Evolutionary conservation across 768 basidiomycete species (phyloP).

Genomic region (Rubroboletus satanas): DNA sequence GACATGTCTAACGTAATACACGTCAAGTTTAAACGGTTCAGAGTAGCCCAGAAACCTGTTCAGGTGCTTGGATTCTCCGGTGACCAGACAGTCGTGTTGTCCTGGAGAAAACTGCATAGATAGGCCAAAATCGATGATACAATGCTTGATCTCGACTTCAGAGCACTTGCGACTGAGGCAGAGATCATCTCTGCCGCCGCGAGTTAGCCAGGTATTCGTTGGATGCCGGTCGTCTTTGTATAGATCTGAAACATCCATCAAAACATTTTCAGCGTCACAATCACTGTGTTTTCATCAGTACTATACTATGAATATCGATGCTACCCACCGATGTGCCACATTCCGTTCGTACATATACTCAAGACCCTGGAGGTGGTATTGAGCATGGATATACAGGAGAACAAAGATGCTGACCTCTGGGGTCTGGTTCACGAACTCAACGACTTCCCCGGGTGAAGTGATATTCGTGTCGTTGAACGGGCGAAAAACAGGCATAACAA

Average conservation of each 20-base stretch:
- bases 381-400: neutral
- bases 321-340: conserved; percentile 35
- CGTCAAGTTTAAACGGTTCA: neutral
- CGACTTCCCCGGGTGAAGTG: conserved; percentile 21
- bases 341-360: conserved; percentile 34
- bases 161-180: conserved; percentile 25
- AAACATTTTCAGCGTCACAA: conserved; percentile 28
- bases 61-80: neutral
- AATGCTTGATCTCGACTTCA: conserved; percentile 27
- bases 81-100: neutral
- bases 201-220: neutral
- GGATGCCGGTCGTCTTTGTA: conserved; percentile 31
- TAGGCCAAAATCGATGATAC: neutral
- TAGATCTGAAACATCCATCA: conserved; percentile 26
- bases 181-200: too few relatives aligned
- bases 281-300: conserved; percentile 16
- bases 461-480: conserved; percentile 23
- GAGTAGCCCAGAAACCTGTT: neutral
- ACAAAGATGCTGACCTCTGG: conserved; percentile 15
- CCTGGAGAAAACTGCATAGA: neutral
- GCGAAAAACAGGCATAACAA: too few relatives aligned
- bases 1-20: neutral
- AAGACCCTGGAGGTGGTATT: conserved; percentile 24
- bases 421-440: conserved; percentile 28
- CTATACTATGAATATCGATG: accelerated